Evolutionary conservation across 495 filamentous ascomycete species (phyloP), one percentile per base, ranked within the genome.

Genomic region (Trichoderma virens): DNA sequence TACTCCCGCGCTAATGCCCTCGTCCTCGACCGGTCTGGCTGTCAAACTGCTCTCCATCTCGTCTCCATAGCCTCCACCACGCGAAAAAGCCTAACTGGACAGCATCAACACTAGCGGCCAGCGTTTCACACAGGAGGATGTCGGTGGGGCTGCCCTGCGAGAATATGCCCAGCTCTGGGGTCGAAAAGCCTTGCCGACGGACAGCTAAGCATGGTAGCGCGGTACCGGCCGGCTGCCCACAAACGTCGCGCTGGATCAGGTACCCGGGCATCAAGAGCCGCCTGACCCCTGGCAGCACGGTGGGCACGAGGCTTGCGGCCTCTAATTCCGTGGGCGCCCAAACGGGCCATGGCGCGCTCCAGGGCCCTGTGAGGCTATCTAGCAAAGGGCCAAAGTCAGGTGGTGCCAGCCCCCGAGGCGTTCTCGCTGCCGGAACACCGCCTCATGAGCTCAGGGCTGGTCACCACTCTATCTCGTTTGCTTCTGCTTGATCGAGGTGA

Each of bases 251-350:
- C 25, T n/a, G 13, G 51, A 7, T 9, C 51, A 28, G 25, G 51
- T 56, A 56, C 25, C 25, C 25, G 25, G 8, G 3, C 51, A 56
- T 56, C 51, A 8, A 56, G 51, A 56, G 51, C 51, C 51, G 51
- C 51, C 23, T 56, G 51, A 30, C 51, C 51, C 51, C 51, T 56
- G 51, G 51, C 51, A 30, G 25, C 11, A 30, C 9, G 51, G 51
- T 56, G 51, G 51, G 51, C 51, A 56, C 51, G 51, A 56, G 51
- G 51, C 51, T 16, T n/a, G 51, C 51, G 25, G 51, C 9, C 51
- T 56, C 27, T n/a, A 56, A 56, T 16, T 30, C 25, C 51, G 51
- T 56, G 11, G n/a, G 9, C 25, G 2, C 51, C 51, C 18, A 11
- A 30, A 28, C 18, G 27, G 51, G 51, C 51, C 25, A 56, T 30